Base-by-base conservation (phyloP, 345 rosid species). In the Corchorus olitorius region DNA sequence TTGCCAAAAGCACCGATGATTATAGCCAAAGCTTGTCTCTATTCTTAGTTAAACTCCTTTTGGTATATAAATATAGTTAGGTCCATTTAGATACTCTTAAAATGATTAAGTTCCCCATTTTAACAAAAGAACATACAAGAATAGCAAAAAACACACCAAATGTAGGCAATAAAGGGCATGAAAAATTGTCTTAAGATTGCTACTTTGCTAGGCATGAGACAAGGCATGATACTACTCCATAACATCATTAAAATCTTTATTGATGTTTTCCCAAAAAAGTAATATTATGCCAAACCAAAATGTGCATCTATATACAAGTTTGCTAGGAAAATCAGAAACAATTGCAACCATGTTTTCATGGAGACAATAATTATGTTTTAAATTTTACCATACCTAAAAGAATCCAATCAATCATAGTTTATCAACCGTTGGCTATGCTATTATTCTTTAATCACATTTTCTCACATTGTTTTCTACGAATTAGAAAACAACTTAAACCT, bases 361-460 rank as follows among this genome's bases (percentile, higher is more conserved):
- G 43, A 27, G 59, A 69, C 22, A 68, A 69, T 69, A 15, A 50
- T 65, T 41, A 65, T 17, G 69, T 41, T 39, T 17, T 37, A 16
- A 14, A 63, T 14, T 35, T 63, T 46, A 22, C 53, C n/a, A 66
- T 4, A 12, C 13, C 6, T 20, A 1, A 43, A 43, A 3, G 53
- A 7, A 17, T 9, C 8, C 10, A 65, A 11, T 66, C 35, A 66
- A 19, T 66, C 37, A 66, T 45, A 39, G 17, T 64, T 64, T 39
- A 11, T 17, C 22, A 34, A 1, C 4, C 1, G 1, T 19, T 19
- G 35, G 6, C 15, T 58, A 58, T 58, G 6, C 15, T 58, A 20
- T 58, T 62, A 62, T 62, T 27, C 33, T 27, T 62, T 62, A 62
- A 62, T 62, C 65, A 33, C 14, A 61, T 27, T 60, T 60, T 22